phyloP scores from a whole-genome alignment of 2,329 filamentous ascomycete genomes.

The Sclerotinia borealis region DNA sequence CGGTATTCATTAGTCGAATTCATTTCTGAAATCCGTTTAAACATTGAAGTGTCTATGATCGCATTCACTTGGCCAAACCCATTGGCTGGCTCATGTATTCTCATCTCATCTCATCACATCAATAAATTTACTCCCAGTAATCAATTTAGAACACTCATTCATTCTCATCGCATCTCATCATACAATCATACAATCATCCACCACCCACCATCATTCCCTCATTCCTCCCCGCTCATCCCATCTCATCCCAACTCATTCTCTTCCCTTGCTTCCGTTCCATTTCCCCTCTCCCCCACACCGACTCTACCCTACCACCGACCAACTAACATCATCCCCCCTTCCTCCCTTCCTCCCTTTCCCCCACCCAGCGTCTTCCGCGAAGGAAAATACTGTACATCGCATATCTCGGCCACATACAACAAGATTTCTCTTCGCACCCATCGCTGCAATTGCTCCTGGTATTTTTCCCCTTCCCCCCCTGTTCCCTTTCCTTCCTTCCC shows the following conservation, averaged over 20 bases:
- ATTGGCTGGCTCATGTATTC: too few species aligned
- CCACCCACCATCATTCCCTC: too few species aligned
- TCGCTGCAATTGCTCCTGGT: background rate
- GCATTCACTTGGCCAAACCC: too few species aligned
- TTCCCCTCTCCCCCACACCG: too few species aligned
- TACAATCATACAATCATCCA: too few species aligned
- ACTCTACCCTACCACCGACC: too few species aligned
- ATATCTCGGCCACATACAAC: constrained; percentile 20
- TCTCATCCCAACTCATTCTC: background rate
- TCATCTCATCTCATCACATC: background rate
- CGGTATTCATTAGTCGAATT: background rate
- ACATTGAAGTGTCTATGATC: background rate
- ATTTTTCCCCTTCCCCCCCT: background rate
- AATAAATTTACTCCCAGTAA: background rate
- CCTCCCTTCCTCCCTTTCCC: too few species aligned
- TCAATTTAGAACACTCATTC: background rate
- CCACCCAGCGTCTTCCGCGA: constrained; percentile 42
- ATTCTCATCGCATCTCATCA: background rate
- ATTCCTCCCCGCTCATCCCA: background rate
- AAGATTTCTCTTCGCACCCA: constrained; percentile 46
- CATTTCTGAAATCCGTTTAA: background rate
- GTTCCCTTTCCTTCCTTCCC: background rate
- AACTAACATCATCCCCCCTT: too few species aligned
- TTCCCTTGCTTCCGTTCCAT: too few species aligned
- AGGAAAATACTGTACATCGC: constrained; percentile 45